Evolutionary conservation across 495 filamentous ascomycete genomes (phyloP).

Genomic region (Penicillium pancosmium): DNA sequence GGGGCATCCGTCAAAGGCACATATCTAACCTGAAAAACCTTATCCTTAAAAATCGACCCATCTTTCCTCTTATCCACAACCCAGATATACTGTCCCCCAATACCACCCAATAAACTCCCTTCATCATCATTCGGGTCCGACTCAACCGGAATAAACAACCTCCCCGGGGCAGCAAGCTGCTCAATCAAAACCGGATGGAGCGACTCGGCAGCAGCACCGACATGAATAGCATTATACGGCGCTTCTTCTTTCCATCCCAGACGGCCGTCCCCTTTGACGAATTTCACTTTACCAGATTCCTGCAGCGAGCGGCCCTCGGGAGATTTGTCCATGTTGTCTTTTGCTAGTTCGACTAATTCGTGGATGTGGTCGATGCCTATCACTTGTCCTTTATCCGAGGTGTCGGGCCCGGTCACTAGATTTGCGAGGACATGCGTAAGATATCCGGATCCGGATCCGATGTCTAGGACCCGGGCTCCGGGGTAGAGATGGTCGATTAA

Average conservation of each 20-base stretch:
- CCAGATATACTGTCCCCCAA: constrained; percentile 77
- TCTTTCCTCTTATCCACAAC: constrained; percentile 83
- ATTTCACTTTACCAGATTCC: constrained; percentile 62
- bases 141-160: constrained; percentile 87
- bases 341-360: constrained; percentile 72
- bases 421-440: constrained; percentile 88
- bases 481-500: constrained; percentile 62
- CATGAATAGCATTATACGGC: constrained; percentile 90
- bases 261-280: constrained; percentile 81
- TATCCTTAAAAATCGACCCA: constrained; percentile 73
- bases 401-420: constrained; percentile 58
- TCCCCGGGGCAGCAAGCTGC: constrained; percentile 78
- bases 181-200: constrained; percentile 73
- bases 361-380: constrained; percentile 90
- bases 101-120: constrained; percentile 22
- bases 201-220: constrained; percentile 81
- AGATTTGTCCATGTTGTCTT: constrained; percentile 73
- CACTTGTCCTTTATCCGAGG: constrained; percentile 52
- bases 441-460: constrained; percentile 90
- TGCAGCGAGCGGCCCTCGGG: constrained; percentile 65
- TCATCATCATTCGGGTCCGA: constrained; percentile 38
- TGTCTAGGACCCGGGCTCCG: constrained; percentile 70
- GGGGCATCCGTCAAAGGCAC: constrained; percentile 93
- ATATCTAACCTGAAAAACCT: constrained; percentile 82
- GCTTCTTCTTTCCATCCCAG: constrained; percentile 66